A percentile compares a stretch with the other conserved stretches of the same genome.
phyloP scores from a whole-genome alignment of 257 asterid species.

The Leonotis leonurus region DNA sequence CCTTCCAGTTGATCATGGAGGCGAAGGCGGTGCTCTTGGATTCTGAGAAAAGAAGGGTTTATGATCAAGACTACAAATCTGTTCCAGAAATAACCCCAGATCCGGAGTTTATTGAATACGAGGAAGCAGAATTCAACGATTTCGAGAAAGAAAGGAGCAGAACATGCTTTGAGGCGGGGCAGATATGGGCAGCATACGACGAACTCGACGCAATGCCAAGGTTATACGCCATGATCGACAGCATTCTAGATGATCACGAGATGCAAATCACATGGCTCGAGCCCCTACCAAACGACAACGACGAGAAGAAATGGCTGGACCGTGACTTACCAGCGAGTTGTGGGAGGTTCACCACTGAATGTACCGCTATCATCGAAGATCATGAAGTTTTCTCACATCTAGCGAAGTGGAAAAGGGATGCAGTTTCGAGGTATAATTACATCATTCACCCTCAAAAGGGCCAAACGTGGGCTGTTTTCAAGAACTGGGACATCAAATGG shows the following conservation, averaged over 20 bases:
- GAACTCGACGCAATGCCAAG: conserved; percentile 61
- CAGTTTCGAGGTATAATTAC: neutral
- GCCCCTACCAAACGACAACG: conserved; percentile 32
- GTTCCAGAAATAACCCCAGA: neutral
- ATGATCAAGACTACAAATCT: neutral
- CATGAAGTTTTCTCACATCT: conserved; percentile 48
- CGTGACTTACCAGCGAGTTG: conserved; percentile 49
- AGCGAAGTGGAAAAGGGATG: conserved; percentile 26
- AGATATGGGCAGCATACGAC: conserved; percentile 68
- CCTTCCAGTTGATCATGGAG: conserved; percentile 41
- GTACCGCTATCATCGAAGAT: conserved; percentile 25
- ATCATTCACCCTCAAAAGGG: conserved; percentile 43
- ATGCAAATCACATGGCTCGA: conserved; percentile 55
- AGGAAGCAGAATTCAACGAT: conserved; percentile 40
- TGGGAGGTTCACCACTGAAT: conserved; percentile 44
- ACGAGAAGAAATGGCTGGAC: conserved; percentile 37
- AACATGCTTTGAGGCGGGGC: conserved; percentile 35
- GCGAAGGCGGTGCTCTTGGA: conserved; percentile 44
- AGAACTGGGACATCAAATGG: conserved; percentile 49
- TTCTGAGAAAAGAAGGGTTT: conserved; percentile 4
- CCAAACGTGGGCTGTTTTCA: conserved; percentile 66
- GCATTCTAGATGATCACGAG: conserved; percentile 23
- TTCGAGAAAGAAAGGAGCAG: conserved; percentile 35
- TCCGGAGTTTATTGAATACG: conserved; percentile 26
- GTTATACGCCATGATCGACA: conserved; percentile 41